Conservation (phyloP, 768 basidiomycete species). For the Boletellus sp. region DNA sequence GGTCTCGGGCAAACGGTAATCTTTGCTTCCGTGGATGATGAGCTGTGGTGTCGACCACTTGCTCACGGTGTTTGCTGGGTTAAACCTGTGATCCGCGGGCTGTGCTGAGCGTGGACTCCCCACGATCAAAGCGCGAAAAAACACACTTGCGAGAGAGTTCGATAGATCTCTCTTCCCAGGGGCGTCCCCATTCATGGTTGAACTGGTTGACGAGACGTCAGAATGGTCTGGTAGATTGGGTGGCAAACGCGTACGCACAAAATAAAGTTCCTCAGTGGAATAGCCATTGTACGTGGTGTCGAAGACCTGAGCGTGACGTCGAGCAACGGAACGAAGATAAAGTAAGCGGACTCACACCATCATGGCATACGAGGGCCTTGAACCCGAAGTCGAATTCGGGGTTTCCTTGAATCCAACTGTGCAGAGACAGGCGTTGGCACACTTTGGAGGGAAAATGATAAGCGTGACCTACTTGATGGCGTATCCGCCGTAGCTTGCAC, state of each 20-base stretch:
- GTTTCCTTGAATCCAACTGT: slow-evolving; percentile 93
- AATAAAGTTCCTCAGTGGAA: slow-evolving; percentile 89
- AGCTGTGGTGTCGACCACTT: slow-evolving; percentile 88
- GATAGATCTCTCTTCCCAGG: slow-evolving; percentile 64
- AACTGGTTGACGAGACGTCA: slow-evolving; percentile 44
- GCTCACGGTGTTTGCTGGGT: slow-evolving; percentile 74
- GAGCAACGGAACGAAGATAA: background rate
- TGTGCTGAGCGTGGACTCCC: background rate
- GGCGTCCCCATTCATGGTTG: slow-evolving; percentile 83
- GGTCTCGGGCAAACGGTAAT: slow-evolving; percentile 82
- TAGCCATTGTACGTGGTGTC: slow-evolving; percentile 78
- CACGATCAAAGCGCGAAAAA: background rate
- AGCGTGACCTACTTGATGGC: slow-evolving; percentile 68
- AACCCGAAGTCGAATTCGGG: slow-evolving; percentile 85
- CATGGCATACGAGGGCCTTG: slow-evolving; percentile 90
- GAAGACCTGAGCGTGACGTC: slow-evolving; percentile 51
- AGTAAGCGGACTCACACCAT: slow-evolving; percentile 57
- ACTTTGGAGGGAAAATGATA: background rate
- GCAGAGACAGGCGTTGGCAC: slow-evolving; percentile 4
- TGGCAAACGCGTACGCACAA: slow-evolving; percentile 47
- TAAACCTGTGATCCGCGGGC: slow-evolving; percentile 44
- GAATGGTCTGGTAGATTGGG: background rate
- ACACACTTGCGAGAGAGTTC: slow-evolving; percentile 54
- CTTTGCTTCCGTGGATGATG: slow-evolving; percentile 82
- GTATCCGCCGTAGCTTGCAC: slow-evolving; percentile 84